Evolutionary conservation across 75 land plant species (phyloP).

Genomic region (Ceratopteris richardii): DNA sequence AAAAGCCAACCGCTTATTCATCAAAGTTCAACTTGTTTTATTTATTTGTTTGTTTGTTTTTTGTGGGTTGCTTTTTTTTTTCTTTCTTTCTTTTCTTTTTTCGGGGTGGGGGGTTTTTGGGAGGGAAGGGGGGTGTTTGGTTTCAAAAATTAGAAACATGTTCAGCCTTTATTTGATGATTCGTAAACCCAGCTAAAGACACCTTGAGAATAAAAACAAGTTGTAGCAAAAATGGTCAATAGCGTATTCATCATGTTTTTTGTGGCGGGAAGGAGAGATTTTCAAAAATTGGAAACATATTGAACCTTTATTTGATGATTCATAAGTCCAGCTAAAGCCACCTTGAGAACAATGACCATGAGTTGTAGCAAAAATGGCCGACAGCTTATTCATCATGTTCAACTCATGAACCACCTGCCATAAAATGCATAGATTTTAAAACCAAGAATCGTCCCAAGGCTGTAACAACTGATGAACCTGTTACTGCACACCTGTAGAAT

Average conservation of each 20-base stretch:
- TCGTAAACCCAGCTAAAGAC: slow-evolving; percentile 2
- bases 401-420: slow-evolving; percentile 4
- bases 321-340: slow-evolving; percentile 3
- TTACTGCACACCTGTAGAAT: slow-evolving; percentile 1
- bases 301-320: background rate
- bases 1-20: no score
- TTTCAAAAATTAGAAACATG: no score
- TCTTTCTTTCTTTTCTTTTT: no score
- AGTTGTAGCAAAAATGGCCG: background rate
- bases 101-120: no score
- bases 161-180: background rate
- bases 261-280: no score
- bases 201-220: background rate
- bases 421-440: background rate
- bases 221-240: background rate
- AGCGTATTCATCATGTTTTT: no score
- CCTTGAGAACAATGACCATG: background rate
- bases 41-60: no score
- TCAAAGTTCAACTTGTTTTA: no score
- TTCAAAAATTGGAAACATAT: no score
- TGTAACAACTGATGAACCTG: background rate
- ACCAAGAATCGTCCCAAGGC: background rate
- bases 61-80: no score
- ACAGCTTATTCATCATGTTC: background rate
- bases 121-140: no score